Conservation (phyloP, 2,329 filamentous ascomycete genomes). For the Amphichorda felina region DNA sequence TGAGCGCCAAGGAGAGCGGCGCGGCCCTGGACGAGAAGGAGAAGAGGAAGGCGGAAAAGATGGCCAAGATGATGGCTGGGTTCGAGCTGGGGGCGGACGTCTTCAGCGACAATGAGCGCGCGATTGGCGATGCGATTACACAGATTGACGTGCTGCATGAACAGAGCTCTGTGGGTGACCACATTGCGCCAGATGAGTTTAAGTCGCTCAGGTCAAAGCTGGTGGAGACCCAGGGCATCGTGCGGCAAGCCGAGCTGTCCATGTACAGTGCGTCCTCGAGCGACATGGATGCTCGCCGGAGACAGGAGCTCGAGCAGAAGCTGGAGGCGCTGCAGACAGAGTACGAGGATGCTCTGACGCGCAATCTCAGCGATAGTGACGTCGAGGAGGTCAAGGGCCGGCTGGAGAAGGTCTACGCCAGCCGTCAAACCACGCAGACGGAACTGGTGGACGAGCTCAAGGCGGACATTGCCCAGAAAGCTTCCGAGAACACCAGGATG, state of each 20-base stretch:
- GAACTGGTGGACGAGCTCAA: constrained; percentile 68
- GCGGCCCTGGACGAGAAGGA: constrained; percentile 93
- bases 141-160: constrained; percentile 71
- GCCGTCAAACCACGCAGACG: constrained; percentile 61
- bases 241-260: constrained; percentile 83
- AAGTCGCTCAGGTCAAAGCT: constrained; percentile 65
- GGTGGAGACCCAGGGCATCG: constrained; percentile 81
- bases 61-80: constrained; percentile 99
- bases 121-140: constrained; percentile 72
- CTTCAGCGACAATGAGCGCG: constrained; percentile 85
- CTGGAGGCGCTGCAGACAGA: constrained; percentile 65
- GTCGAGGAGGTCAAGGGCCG: constrained; percentile 74
- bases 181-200: constrained; percentile 72
- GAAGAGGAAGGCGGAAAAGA: constrained; percentile 96
- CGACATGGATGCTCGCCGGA: constrained; percentile 54
- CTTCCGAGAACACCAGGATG: constrained; percentile 71
- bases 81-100: constrained; percentile 90
- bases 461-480: constrained; percentile 62
- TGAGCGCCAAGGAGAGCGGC: constrained; percentile 88
- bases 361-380: constrained; percentile 67
- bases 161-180: constrained; percentile 64
- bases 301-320: constrained; percentile 66
- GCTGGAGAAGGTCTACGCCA: constrained; percentile 64
- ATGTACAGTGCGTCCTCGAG: constrained; percentile 58
- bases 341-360: constrained; percentile 72